phyloP scores from a whole-genome alignment of 2,329 filamentous ascomycete genomes.

The Ascochyta koolunga region DNA sequence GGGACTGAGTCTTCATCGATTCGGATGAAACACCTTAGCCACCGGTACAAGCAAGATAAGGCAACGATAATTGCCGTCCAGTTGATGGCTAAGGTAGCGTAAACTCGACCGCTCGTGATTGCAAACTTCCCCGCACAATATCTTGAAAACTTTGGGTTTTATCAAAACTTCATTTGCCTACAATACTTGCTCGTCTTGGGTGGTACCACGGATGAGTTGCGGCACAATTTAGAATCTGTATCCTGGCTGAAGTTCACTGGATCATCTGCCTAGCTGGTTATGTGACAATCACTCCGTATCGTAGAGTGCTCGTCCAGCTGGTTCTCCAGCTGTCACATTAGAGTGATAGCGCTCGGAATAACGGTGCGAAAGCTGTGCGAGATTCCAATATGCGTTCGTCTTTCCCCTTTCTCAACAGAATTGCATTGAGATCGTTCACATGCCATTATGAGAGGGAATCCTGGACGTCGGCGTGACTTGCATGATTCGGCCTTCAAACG shows the following conservation, averaged over 20 bases:
- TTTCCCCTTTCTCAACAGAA: slow-evolving; percentile 8
- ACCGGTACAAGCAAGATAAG: slow-evolving; percentile 6
- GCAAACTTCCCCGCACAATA: slow-evolving; percentile 12
- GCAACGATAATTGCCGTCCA: not conserved
- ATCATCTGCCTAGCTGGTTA: slow-evolving; percentile 5
- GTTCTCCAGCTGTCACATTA: not conserved
- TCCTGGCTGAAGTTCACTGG: slow-evolving; percentile 4
- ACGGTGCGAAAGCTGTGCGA: slow-evolving; percentile 21
- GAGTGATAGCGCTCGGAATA: slow-evolving; percentile 5
- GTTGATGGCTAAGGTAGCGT: not conserved
- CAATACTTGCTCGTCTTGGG: not conserved
- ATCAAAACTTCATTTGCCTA: slow-evolving; percentile 16
- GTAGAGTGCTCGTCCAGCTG: not conserved
- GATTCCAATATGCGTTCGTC: slow-evolving; percentile 21
- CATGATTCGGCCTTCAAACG: not conserved
- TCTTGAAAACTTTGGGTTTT: slow-evolving; percentile 1
- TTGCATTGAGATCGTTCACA: slow-evolving; percentile 19
- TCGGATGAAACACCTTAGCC: slow-evolving; percentile 11
- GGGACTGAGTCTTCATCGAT: not conserved
- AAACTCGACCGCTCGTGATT: not conserved
- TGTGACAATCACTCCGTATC: not conserved
- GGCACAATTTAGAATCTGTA: slow-evolving; percentile 1
- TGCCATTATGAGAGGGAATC: slow-evolving; percentile 13
- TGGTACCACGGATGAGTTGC: not conserved
- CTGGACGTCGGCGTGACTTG: slow-evolving; percentile 14